Conservation (phyloP, 1,139 yeast genomes). For the Sugiyamaella neomexicana region DNA sequence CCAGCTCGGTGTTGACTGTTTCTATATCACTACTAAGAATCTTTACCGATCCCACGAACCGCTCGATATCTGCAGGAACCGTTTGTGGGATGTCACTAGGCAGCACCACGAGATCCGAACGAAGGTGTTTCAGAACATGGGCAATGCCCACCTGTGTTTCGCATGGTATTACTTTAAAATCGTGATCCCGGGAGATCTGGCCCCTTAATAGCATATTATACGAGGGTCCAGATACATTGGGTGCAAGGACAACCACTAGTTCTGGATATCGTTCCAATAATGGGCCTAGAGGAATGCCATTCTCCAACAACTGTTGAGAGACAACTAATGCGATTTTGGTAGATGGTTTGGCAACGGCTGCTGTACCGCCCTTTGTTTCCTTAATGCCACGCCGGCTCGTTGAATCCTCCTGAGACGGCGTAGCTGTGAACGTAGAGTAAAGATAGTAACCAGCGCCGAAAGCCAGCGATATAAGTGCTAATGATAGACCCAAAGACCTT, state of each 20-base stretch:
- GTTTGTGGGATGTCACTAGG: constrained; percentile 30
- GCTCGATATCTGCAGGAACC: constrained; percentile 25
- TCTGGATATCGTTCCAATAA: constrained; percentile 31
- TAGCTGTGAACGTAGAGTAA: constrained; percentile 4
- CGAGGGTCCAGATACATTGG: constrained; percentile 26
- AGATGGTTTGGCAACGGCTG: constrained; percentile 9
- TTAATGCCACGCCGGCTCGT: neutral
- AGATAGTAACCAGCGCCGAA: constrained; percentile 11
- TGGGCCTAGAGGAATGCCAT: constrained; percentile 31
- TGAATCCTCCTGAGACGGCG: neutral
- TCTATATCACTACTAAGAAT: constrained; percentile 25
- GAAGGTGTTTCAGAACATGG: constrained; percentile 38
- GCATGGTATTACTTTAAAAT: constrained; percentile 35
- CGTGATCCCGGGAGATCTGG: constrained; percentile 28
- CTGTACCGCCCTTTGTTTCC: neutral
- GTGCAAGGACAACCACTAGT: constrained; percentile 33
- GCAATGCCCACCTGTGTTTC: constrained; percentile 37
- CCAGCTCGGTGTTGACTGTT: constrained; percentile 22
- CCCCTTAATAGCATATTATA: constrained; percentile 20
- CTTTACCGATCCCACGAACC: constrained; percentile 32
- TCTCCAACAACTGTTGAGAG: constrained; percentile 25
- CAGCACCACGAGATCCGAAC: constrained; percentile 35
- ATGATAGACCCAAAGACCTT: neutral
- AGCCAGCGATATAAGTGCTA: constrained; percentile 6
- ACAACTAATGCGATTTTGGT: constrained; percentile 29